Conservation (phyloP, 805 yeast species). For the Ogataea glucozyma region DNA sequence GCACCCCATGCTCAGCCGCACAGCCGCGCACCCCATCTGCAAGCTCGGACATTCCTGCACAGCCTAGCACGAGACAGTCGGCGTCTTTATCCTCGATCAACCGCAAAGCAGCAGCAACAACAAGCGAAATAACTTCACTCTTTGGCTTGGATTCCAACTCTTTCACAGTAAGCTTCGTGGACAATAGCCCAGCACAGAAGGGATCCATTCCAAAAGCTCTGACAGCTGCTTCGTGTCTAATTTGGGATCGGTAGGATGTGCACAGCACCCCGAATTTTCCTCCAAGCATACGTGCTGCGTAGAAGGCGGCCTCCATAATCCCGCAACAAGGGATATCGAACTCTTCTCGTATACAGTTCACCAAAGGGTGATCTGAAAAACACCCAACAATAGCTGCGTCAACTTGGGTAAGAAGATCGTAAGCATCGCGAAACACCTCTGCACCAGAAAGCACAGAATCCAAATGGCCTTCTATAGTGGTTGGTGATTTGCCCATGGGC, state of each 20-base stretch:
- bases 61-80: slow-evolving; percentile 65
- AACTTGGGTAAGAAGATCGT: slow-evolving; percentile 28
- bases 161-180: slow-evolving; percentile 36
- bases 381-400: slow-evolving; percentile 39
- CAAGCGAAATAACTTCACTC: slow-evolving; percentile 33
- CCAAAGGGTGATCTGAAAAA: slow-evolving; percentile 39
- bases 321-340: slow-evolving; percentile 37
- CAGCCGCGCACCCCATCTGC: slow-evolving; percentile 91
- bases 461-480: slow-evolving; percentile 36
- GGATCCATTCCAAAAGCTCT: slow-evolving; percentile 32
- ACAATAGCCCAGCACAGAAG: slow-evolving; percentile 36
- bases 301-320: slow-evolving; percentile 38
- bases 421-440: slow-evolving; percentile 33
- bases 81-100: slow-evolving; percentile 29
- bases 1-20: slow-evolving; percentile 90
- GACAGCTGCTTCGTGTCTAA: slow-evolving; percentile 36
- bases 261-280: slow-evolving; percentile 37
- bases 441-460: slow-evolving; percentile 38
- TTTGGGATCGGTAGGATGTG: slow-evolving; percentile 34
- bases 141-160: slow-evolving; percentile 36
- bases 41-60: slow-evolving; percentile 86
- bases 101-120: slow-evolving; percentile 28
- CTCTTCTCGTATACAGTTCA: slow-evolving; percentile 37
- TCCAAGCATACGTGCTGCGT: slow-evolving; percentile 35
- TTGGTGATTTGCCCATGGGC: slow-evolving; percentile 28